Conservation (phyloP, 768 basidiomycete genomes). For the Candolleomyces eurysporus region DNA sequence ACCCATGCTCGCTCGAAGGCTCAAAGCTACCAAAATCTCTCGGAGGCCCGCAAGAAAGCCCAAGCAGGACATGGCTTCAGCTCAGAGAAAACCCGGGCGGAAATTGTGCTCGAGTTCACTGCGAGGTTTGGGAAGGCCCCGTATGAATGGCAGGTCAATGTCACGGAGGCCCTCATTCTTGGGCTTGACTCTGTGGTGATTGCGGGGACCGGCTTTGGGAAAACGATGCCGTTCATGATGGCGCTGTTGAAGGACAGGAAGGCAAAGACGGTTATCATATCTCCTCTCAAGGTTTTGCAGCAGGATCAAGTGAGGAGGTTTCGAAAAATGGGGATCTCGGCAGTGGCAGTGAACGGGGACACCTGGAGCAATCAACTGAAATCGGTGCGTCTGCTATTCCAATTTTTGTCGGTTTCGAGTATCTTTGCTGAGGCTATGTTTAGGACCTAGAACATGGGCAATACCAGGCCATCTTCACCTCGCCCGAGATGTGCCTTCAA, state of each 20-base stretch:
- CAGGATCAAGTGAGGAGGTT: constrained; percentile 35
- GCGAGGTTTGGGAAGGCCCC: too few relatives aligned
- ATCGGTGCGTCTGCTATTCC: constrained; percentile 21
- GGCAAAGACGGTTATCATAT: constrained; percentile 29
- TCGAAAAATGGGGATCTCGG: constrained; percentile 22
- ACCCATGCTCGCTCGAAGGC: too few relatives aligned
- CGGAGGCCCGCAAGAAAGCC: too few relatives aligned
- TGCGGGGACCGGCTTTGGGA: too few relatives aligned
- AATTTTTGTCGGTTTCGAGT: background rate
- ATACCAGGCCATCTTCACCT: constrained; percentile 28
- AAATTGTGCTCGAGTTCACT: too few relatives aligned
- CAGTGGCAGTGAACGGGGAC: constrained; percentile 35
- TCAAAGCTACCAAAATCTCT: too few relatives aligned
- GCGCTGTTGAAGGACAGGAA: constrained; percentile 19
- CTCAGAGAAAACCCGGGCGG: too few relatives aligned
- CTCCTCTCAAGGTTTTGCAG: constrained; percentile 35
- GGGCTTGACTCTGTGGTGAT: too few relatives aligned
- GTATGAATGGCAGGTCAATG: too few relatives aligned
- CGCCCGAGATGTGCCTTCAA: constrained; percentile 39
- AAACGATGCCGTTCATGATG: constrained; percentile 36
- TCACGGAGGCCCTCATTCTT: too few relatives aligned
- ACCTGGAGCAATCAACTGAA: constrained; percentile 25
- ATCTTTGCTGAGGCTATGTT: too few relatives aligned
- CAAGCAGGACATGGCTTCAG: too few relatives aligned
- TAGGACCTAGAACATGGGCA: constrained; percentile 23